These are phyloP conservation scores for Beauveria brongniartii DNA, from an alignment of 2,329 filamentous ascomycete genomes.

Conservation along the genomic window DNA sequence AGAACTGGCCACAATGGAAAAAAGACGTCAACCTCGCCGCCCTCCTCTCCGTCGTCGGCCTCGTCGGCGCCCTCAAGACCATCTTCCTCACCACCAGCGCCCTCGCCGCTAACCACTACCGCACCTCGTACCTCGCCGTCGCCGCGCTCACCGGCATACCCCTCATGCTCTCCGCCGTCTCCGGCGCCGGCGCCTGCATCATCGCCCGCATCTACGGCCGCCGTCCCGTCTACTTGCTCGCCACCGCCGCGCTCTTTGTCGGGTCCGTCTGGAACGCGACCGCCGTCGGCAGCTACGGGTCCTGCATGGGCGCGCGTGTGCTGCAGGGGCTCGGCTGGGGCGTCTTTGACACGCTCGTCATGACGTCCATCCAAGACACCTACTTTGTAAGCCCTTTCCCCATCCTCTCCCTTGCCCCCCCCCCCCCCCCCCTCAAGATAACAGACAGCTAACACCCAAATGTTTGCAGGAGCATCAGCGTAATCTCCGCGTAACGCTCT, in stretches of 20 bases:
- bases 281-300: slow-evolving; percentile 30
- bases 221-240: slow-evolving; percentile 43
- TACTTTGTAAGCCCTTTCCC: slow-evolving; percentile 39
- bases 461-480: slow-evolving; percentile 43
- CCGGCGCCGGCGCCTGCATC: slow-evolving; percentile 35
- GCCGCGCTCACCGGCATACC: slow-evolving; percentile 45
- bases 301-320: slow-evolving; percentile 43
- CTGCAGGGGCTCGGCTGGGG: slow-evolving; percentile 53
- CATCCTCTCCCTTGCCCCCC: not conserved
- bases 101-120: slow-evolving; percentile 33
- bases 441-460: too few relatives aligned
- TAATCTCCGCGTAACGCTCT: slow-evolving; percentile 33
- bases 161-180: slow-evolving; percentile 39
- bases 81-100: slow-evolving; percentile 41
- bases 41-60: slow-evolving; percentile 37
- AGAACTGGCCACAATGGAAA: slow-evolving; percentile 51
- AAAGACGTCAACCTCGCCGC: slow-evolving; percentile 41
- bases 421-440: too few relatives aligned
- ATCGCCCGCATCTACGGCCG: slow-evolving; percentile 43
- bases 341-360: slow-evolving; percentile 45
- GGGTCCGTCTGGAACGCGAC: slow-evolving; percentile 44
- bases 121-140: slow-evolving; percentile 38
- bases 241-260: slow-evolving; percentile 36
- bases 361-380: slow-evolving; percentile 46
- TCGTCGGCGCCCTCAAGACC: slow-evolving; percentile 46